Evolutionary conservation across 768 basidiomycete genomes (phyloP).

Genomic region (Amanita muscaria): DNA sequence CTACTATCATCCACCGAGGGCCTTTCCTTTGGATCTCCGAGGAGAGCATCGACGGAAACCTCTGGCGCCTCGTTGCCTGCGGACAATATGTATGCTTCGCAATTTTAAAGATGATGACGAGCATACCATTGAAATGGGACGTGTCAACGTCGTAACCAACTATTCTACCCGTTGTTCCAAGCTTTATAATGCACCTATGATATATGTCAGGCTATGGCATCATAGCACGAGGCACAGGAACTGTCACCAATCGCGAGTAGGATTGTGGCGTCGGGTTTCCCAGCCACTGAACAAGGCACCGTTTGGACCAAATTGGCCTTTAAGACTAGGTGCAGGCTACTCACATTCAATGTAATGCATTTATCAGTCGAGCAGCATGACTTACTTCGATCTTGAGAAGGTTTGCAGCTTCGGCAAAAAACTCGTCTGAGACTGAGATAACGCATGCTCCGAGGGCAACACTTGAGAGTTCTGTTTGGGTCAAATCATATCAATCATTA

Average conservation of each 20-base stretch:
- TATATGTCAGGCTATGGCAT: neutral
- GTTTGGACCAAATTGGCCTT: constrained; percentile 96
- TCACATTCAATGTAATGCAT: neutral
- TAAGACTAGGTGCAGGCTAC: constrained; percentile 79
- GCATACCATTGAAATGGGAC: constrained; percentile 79
- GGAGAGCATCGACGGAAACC: constrained; percentile 62
- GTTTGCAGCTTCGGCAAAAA: constrained; percentile 84
- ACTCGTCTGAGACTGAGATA: constrained; percentile 82
- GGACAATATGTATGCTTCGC: constrained; percentile 4
- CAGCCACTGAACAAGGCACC: constrained; percentile 93
- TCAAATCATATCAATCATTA: no score
- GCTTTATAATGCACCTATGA: constrained; percentile 78
- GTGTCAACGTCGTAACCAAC: constrained; percentile 92
- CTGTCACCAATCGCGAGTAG: constrained; percentile 72
- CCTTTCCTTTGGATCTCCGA: constrained; percentile 31
- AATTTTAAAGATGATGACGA: neutral
- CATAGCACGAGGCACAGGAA: neutral
- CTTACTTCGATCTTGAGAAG: constrained; percentile 75
- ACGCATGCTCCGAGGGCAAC: constrained; percentile 73
- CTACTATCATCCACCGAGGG: constrained; percentile 41
- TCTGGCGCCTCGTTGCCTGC: constrained; percentile 82
- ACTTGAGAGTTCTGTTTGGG: constrained; percentile 71
- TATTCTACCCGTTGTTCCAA: constrained; percentile 70
- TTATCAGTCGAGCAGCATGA: neutral
- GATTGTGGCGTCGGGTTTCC: constrained; percentile 90